Evolutionary conservation across 2,329 filamentous ascomycete genomes (phyloP), one percentile per base, ranked within the genome.

Genomic region (Fusarium newnesense): DNA sequence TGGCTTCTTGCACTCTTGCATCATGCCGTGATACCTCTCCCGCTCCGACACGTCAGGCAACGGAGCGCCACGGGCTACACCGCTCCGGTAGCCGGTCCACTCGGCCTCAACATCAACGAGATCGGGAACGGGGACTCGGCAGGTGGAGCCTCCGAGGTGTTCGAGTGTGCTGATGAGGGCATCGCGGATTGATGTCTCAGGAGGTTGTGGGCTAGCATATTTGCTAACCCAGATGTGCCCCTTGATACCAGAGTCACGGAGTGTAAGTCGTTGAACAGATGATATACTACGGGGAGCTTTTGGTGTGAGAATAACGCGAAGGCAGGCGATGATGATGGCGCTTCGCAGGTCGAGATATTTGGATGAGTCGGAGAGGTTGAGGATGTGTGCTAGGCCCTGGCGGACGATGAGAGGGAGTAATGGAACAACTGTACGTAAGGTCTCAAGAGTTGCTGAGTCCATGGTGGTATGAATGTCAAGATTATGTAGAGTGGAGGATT

Each of bases 211-310:
- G 21, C 94, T 84, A 1, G 87, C 88, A 46, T 93, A 91, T 61
- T 90, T 92, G 76, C 91, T 92, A 30, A 97, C 87, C 95, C 95
- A 98, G 73, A 96, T 90, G 49, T 88, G 89, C 7, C 94, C 94
- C 79, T 94, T 95, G 78, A 97, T 85, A 1, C 89, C 90, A 0
- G 88, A 88, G 60, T 93, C 92, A 64, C 85, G 89, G 49, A 88
- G 83, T 2, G 89, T 88, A n/a, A 89, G 76, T 46, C 83, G 84
- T 81, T 98, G 96, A 11, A 88, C 83, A 68, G 90, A 87, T 2
- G 87, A 84, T 30, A 97, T 82, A 32, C 89, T 85, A 16, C 76
- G 79, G 1, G 86, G 85, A 21, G 82, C 83, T 4, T 82, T 80
- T 7, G 84, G 82, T 19, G 81, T 72, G 30, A 94, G 80, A 61